Evolutionary conservation across 257 asterid genomes (phyloP).

Genomic region (Nicotiana paniculata): DNA sequence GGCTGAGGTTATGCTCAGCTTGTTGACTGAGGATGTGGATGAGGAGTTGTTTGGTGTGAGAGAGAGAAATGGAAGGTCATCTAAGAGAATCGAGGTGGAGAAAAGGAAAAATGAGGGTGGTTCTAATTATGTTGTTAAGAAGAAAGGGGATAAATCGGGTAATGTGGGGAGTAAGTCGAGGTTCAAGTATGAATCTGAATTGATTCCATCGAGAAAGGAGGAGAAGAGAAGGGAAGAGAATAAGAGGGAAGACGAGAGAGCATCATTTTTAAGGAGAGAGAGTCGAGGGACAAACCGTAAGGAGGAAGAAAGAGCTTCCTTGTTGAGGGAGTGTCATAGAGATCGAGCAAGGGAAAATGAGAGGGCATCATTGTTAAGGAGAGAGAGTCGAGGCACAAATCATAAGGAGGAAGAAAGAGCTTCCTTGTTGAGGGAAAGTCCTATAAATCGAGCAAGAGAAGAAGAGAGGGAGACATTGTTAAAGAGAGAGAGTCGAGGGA

Average conservation of each 20-base stretch:
- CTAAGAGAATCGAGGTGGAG: slow-evolving; percentile 36
- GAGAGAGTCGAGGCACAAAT: slow-evolving; percentile 16
- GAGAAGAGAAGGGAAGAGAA: slow-evolving; percentile 35
- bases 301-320: not conserved
- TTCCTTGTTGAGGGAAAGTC: not conserved
- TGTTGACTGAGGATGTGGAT: slow-evolving; percentile 56
- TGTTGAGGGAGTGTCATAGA: slow-evolving; percentile 2
- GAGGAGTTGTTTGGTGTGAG: slow-evolving; percentile 39
- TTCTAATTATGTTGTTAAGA: slow-evolving; percentile 25
- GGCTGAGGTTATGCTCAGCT: slow-evolving; percentile 75
- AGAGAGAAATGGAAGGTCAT: slow-evolving; percentile 29
- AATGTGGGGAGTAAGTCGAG: slow-evolving; percentile 25
- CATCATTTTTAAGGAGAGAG: slow-evolving; percentile 1
- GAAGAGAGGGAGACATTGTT: slow-evolving; percentile 19
- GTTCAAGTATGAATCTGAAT: slow-evolving; percentile 23
- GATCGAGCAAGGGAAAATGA: slow-evolving; percentile 12
- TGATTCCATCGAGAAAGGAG: slow-evolving; percentile 25
- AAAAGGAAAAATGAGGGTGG: slow-evolving; percentile 26
- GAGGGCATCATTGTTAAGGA: slow-evolving; percentile 14
- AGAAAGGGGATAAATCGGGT: slow-evolving; percentile 34
- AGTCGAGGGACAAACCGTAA: slow-evolving; percentile 6
- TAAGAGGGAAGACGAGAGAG: slow-evolving; percentile 14
- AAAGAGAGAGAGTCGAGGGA: slow-evolving; percentile 6
- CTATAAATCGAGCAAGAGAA: slow-evolving; percentile 2
- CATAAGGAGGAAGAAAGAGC: not conserved